Evolutionary conservation across 176 grass and related monocot species (phyloP).

Genomic region (Thinopyrum elongatum): DNA sequence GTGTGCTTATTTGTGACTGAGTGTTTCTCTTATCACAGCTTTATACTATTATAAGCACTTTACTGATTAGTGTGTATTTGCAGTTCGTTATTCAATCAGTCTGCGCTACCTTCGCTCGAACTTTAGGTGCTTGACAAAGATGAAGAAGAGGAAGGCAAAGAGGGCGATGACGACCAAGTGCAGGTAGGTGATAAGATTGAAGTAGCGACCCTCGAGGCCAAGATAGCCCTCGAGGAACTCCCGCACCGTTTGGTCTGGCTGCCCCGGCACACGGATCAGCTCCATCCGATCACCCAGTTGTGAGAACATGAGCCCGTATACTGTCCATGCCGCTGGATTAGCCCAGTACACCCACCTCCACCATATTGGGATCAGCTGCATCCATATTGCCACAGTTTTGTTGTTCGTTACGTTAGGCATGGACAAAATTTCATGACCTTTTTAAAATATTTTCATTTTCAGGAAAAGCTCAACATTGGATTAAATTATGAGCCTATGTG

Average conservation of each 20-base stretch:
- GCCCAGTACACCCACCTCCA: constrained; percentile 66
- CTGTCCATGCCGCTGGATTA: constrained; percentile 45
- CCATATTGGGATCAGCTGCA: constrained; percentile 57
- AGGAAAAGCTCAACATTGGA: background rate
- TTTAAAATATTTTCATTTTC: background rate
- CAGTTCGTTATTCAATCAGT: background rate
- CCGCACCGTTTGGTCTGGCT: constrained; percentile 24
- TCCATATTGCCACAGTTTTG: background rate
- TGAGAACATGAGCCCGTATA: constrained; percentile 59
- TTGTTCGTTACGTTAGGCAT: background rate
- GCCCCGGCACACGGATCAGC: constrained; percentile 27
- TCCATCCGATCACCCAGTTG: constrained; percentile 37
- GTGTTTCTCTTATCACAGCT: background rate
- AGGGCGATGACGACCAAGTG: constrained; percentile 36
- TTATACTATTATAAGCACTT: background rate
- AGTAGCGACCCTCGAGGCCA: constrained; percentile 29
- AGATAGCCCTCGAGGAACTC: constrained; percentile 45
- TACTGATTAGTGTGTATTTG: background rate
- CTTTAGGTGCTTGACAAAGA: constrained; percentile 52
- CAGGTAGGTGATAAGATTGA: constrained; percentile 27
- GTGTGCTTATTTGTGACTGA: background rate
- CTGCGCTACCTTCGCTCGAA: constrained; percentile 40
- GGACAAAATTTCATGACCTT: background rate
- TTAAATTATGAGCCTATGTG: background rate
- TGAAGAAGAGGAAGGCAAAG: constrained; percentile 44